phyloP scores from a whole-genome alignment of 1,284 basidiomycete genomes.

The Ustilago loliicola region DNA sequence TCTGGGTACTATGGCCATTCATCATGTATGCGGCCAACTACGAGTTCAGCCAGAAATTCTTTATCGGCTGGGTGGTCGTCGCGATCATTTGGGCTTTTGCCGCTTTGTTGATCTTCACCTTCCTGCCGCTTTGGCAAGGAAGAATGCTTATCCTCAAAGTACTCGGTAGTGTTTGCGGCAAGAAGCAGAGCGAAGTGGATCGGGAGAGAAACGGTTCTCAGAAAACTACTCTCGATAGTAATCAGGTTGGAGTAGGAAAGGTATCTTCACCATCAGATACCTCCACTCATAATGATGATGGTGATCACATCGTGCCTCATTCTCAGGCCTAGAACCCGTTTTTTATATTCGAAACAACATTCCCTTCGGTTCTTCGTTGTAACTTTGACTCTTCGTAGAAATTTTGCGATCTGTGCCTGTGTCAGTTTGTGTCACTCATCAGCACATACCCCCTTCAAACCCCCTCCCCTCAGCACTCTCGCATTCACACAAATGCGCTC shows the following conservation, averaged over 20 bases:
- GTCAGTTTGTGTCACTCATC: too few species aligned
- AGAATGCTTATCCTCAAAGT: conserved; percentile 23
- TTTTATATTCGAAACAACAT: too few species aligned
- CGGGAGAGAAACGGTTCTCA: conserved; percentile 8
- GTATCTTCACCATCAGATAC: too few species aligned
- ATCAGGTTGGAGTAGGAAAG: too few species aligned
- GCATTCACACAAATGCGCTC: background rate
- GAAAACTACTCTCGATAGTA: too few species aligned
- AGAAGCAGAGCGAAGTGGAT: background rate
- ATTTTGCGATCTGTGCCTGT: too few species aligned
- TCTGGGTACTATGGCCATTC: conserved; percentile 68
- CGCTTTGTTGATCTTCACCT: conserved; percentile 44
- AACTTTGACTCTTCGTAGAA: too few species aligned
- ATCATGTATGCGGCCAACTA: conserved; percentile 66
- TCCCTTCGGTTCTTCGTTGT: too few species aligned
- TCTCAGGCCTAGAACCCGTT: background rate
- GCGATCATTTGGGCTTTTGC: conserved; percentile 62
- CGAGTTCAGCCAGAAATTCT: conserved; percentile 61
- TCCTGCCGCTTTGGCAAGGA: conserved; percentile 48
- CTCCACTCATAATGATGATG: too few species aligned
- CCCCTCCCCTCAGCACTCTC: too few species aligned
- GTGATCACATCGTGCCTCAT: conserved; percentile 8
- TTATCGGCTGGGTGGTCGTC: conserved; percentile 65
- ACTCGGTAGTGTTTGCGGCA: conserved; percentile 1
- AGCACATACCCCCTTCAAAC: too few species aligned